Base-by-base conservation (phyloP, 371 early-diverging fungal genomes). In the Mortierella sp. region DNA sequence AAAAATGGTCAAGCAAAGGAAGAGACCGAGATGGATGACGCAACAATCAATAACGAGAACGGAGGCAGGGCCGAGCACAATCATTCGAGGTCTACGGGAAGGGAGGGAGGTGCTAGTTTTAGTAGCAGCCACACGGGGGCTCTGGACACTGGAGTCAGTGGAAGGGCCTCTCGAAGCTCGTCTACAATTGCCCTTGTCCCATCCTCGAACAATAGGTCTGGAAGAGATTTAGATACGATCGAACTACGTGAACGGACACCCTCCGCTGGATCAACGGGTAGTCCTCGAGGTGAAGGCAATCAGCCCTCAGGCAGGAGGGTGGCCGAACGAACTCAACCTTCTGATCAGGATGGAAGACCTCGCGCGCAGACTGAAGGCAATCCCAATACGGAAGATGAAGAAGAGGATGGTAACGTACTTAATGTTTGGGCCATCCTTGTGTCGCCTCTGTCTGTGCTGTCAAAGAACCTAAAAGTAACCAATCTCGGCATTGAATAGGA, bases 341-440 rank as follows among this genome's bases (percentile, higher is more conserved):
- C 12, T 21, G 59, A 50, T 24, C 51, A 39, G 4, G 34, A 61
- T 34, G 24, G n/a, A 52, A 24, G 46, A 51, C 51, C 67, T 23
- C 52, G 39, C 14, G 43, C 14, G 12, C 46, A 54, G 18, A 31
- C n/a, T 31, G 62, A 56, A 13, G 42, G 48, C 10, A 30, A 55
- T 16, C 34, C 28, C 12, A 30, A 50, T 8, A 38, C 42, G 10
- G 41, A 50, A 6, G 59, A 51, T 39, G 56, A 55, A 14, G 81
- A 64, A 1, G 80, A 62, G 26, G 79, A 63, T 24, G 78, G 67
- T 34, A 72, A 76, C n/a, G 65, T 51, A 18, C 57, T 49, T 54
- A 51, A 61, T 51, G 14, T 48, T 23, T 47, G 48, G 10, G 10
- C 10, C 34, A 4, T 21, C 23, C 16, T 26, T 41, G n/a, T 52